phyloP scores from a whole-genome alignment of 495 filamentous ascomycete genomes.

The Apiosordaria backusii region DNA sequence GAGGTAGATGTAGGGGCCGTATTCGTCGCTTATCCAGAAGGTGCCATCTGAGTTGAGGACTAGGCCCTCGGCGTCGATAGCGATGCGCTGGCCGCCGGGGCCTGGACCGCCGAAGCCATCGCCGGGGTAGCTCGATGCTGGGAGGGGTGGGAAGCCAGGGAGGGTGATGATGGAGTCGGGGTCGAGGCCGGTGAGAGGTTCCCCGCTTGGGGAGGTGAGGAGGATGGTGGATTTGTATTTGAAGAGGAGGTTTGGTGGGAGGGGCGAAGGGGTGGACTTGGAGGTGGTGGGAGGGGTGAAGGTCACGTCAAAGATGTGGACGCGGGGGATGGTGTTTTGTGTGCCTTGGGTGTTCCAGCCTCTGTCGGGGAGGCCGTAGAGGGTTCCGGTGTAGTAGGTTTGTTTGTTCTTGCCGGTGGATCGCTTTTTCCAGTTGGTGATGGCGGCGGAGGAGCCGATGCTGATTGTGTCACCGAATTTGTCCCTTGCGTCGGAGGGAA shows the following conservation, averaged over 20 bases:
- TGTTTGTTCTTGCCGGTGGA: slow-evolving; percentile 29
- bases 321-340: slow-evolving; percentile 65
- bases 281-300: slow-evolving; percentile 47
- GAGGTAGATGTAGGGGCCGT: slow-evolving; percentile 69
- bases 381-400: slow-evolving; percentile 54
- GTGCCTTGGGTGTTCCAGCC: slow-evolving; percentile 78
- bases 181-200: slow-evolving; percentile 69
- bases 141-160: slow-evolving; percentile 61
- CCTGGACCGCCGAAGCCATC: slow-evolving; percentile 65
- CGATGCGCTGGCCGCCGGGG: slow-evolving; percentile 57
- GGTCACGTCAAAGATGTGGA: slow-evolving; percentile 66
- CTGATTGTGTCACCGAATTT: slow-evolving; percentile 73
- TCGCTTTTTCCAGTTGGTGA: slow-evolving; percentile 65
- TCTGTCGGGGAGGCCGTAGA: slow-evolving; percentile 67
- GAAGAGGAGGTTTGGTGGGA: slow-evolving; percentile 61
- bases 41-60: slow-evolving; percentile 59
- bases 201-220: slow-evolving; percentile 62
- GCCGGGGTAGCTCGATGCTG: slow-evolving; percentile 62
- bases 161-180: slow-evolving; percentile 57
- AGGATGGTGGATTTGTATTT: slow-evolving; percentile 66
- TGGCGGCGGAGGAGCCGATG: slow-evolving; percentile 62
- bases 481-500: slow-evolving; percentile 59
- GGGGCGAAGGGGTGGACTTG: slow-evolving; percentile 55
- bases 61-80: slow-evolving; percentile 68
- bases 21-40: slow-evolving; percentile 80